Evolutionary conservation across 2,329 filamentous ascomycete genomes (phyloP), one percentile per base, ranked within the genome.

Genomic region (Xylariaceae sp.): DNA sequence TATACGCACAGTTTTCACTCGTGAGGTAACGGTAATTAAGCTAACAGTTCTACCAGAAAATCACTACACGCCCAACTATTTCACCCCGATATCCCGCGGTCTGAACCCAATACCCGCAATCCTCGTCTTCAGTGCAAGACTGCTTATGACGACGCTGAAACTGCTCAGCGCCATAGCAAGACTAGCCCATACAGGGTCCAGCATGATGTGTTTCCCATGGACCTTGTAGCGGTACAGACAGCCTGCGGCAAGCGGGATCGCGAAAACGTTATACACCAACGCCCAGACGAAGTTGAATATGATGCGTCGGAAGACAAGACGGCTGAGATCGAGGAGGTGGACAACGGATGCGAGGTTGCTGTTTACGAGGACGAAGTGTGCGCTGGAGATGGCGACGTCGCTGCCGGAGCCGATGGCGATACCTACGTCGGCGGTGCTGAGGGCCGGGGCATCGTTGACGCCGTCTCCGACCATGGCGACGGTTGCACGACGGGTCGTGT

Each of bases 111-210:
- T 17, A 13, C 69, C 62, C 8, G 71, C 72, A 4, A 76, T 35
- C n/a, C 65, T 56, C 8, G 73, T 80, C 71, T 87, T 83, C 76
- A 97, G 74, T 53, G 86, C 80, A 68, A 96, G 74, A 76, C 89
- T 93, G 72, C 91, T 96, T 70, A 84, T 76, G 54, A 97, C 88
- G 51, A 97, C 92, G 69, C 89, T 94, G 65, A 97, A 87, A 73
- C 89, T 93, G 74, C 92, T 96, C 73, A 92, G 74, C 30, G 93
- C 93, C 93, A 97, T 97, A 0, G 92, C 92, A 71, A 96, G 75
- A 65, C 87, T 88, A 4, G 92, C 93, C 92, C 92, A 97, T 1
- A 89, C 89, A 0, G 89, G 89, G 71, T 90, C 87, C 51, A 92
- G 75, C 61, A 82, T 77, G 17, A 91, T 74, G 70, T 88, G 88